Evolutionary conservation across 2,329 filamentous ascomycete species (phyloP), one percentile per base, ranked within the genome.

Genomic region (Arthrobotrys pseudoclavata): DNA sequence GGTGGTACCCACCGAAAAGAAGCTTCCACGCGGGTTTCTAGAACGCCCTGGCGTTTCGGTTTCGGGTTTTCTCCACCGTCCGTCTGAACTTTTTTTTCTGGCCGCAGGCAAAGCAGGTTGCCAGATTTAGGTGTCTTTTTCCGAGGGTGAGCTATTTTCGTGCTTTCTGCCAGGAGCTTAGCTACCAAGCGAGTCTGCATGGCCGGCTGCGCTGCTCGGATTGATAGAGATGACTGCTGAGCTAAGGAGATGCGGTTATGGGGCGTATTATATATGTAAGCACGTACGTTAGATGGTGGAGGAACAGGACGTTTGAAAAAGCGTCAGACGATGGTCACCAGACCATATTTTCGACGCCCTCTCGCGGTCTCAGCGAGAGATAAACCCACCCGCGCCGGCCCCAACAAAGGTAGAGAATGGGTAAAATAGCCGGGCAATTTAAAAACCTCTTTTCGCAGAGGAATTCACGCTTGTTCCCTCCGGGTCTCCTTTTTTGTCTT

Each of bases 11-110:
- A 18, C 31, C 18, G 53, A 64, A 45, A 64, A 70, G 57, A 57
- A 63, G 45, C 31, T 70, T 70, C 67, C 55, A 52, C 31, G 53
- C 45, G n/a, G 47, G 68, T 48, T 71, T 71, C 68, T 71, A 71
- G 68, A 71, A 71, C 31, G 22, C 47, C 53, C 15, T 24, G 40
- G 62, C 47, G 15, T 22, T 40, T 47, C 31, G 29, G 6, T 15
- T 24, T 42, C 26, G 42, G 63, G 45, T 10, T 22, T 53, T 53
- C 64, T 68, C 64, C 64, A 68, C 64, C 22, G 22, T 47, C 37
- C 48, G 34, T 57, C 37, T 24, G 40, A 68, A 68, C 50, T 53
- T 60, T 67, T 22, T 57, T 6, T 45, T 15, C 37, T 15, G 29
- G 22, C n/a, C 15, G 29, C 29, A 37, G 4, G 12, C 13, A n/a